Conservation (phyloP, 179 eudicot genomes). For the Carnegiea gigantea region DNA sequence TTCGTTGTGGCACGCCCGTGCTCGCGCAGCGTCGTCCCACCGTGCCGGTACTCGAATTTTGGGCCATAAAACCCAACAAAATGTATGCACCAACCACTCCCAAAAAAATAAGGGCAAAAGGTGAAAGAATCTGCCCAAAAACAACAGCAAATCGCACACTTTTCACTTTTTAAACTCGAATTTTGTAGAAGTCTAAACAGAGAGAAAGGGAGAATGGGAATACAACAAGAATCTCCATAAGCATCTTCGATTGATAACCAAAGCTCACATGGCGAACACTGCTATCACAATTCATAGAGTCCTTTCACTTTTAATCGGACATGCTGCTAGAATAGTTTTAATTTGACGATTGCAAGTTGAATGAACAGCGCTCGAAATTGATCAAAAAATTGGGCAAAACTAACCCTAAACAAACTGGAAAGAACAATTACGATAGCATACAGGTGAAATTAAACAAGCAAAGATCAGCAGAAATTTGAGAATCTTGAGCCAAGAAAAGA, state of each 20-base stretch:
- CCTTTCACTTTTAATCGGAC: conserved; percentile 8
- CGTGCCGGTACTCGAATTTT: too few relatives aligned
- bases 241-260: conserved; percentile 16
- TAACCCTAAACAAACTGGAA: not conserved
- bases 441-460: not conserved
- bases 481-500: not conserved
- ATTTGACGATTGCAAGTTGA: conserved; percentile 6
- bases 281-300: not conserved
- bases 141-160: conserved; percentile 25
- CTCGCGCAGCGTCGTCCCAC: too few relatives aligned
- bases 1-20: too few relatives aligned
- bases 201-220: conserved; percentile 1
- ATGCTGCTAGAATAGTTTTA: not conserved
- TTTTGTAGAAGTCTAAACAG: not conserved
- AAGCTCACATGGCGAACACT: conserved; percentile 19
- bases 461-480: not conserved
- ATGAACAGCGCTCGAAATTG: not conserved
- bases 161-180: conserved; percentile 25
- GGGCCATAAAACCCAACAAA: too few relatives aligned
- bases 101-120: not conserved
- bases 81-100: not conserved
- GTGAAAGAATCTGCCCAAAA: conserved; percentile 14
- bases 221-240: conserved; percentile 22
- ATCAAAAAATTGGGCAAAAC: not conserved
- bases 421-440: not conserved